Conservation (phyloP, 2,329 filamentous ascomycete species). For the Aspergillus sp. region DNA sequence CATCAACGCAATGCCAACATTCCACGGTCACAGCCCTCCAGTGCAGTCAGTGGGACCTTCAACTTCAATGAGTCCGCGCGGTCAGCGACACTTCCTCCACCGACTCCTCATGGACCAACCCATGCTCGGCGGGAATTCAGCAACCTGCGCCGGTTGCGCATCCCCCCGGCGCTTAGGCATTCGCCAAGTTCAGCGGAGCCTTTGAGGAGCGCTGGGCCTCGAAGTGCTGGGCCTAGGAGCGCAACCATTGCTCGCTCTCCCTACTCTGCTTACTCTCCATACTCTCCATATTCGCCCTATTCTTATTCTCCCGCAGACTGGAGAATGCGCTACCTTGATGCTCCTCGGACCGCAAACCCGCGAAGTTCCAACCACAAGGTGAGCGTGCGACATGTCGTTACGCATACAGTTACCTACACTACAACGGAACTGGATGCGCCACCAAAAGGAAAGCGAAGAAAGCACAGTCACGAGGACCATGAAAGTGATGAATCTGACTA, state of each 20-base stretch:
- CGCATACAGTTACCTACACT: slow-evolving; percentile 90
- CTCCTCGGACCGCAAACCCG: slow-evolving; percentile 57
- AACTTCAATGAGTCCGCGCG: slow-evolving; percentile 57
- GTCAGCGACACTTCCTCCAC: slow-evolving; percentile 59
- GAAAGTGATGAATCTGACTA: slow-evolving; percentile 3
- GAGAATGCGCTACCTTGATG: slow-evolving; percentile 66
- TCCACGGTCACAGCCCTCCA: slow-evolving; percentile 41
- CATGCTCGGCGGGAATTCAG: slow-evolving; percentile 59
- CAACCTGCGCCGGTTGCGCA: slow-evolving; percentile 63
- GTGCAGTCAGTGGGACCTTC: slow-evolving; percentile 38
- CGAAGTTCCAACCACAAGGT: slow-evolving; percentile 51
- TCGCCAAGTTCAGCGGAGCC: slow-evolving; percentile 65
- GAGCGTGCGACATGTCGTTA: slow-evolving; percentile 84
- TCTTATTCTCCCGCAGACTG: slow-evolving; percentile 84
- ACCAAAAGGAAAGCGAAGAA: slow-evolving; percentile 89
- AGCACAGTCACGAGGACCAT: slow-evolving; percentile 37
- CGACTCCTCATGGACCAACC: slow-evolving; percentile 59
- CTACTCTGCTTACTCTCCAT: slow-evolving; percentile 68
- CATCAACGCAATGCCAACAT: slow-evolving; percentile 25
- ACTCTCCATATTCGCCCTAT: slow-evolving; percentile 71
- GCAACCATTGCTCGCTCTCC: slow-evolving; percentile 65
- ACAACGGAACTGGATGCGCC: slow-evolving; percentile 74
- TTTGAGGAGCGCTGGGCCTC: slow-evolving; percentile 58
- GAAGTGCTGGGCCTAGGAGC: slow-evolving; percentile 53
- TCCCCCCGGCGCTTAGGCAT: slow-evolving; percentile 72